phyloP scores from a whole-genome alignment of 495 filamentous ascomycete species.

The Xylaria sp. region DNA sequence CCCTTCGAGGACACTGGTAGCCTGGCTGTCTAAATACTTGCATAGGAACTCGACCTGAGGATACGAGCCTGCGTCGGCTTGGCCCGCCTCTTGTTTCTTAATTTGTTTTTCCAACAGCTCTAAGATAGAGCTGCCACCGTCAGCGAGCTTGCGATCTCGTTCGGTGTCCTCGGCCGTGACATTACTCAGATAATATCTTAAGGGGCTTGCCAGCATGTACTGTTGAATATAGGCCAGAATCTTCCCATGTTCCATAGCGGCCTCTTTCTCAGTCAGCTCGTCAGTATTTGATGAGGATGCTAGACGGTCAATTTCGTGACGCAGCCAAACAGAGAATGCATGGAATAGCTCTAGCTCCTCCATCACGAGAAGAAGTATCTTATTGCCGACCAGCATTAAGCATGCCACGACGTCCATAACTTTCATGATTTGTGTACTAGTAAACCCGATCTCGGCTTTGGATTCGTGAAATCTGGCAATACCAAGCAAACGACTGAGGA shows the following conservation, averaged over 20 bases:
- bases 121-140: slow-evolving; percentile 47
- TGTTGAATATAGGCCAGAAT: slow-evolving; percentile 61
- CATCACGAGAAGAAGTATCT: slow-evolving; percentile 72
- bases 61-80: slow-evolving; percentile 47
- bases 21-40: slow-evolving; percentile 48
- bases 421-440: slow-evolving; percentile 55
- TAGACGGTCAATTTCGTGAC: slow-evolving; percentile 77
- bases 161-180: slow-evolving; percentile 39
- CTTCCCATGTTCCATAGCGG: slow-evolving; percentile 59
- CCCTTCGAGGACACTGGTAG: slow-evolving; percentile 52
- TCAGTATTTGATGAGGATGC: slow-evolving; percentile 54
- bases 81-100: slow-evolving; percentile 48
- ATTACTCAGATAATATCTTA: slow-evolving; percentile 51
- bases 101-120: slow-evolving; percentile 57
- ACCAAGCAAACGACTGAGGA: slow-evolving; percentile 83
- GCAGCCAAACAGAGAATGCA: slow-evolving; percentile 84
- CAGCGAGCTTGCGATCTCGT: slow-evolving; percentile 43
- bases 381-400: slow-evolving; percentile 75
- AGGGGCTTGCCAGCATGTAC: slow-evolving; percentile 54
- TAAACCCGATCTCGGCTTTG: slow-evolving; percentile 70
- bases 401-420: slow-evolving; percentile 76
- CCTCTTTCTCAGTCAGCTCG: slow-evolving; percentile 62
- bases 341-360: slow-evolving; percentile 80
- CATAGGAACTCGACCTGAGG: slow-evolving; percentile 54
- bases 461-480: slow-evolving; percentile 80